Conservation (phyloP, 2,329 filamentous ascomycete genomes). For the Whalleya microplaca region DNA sequence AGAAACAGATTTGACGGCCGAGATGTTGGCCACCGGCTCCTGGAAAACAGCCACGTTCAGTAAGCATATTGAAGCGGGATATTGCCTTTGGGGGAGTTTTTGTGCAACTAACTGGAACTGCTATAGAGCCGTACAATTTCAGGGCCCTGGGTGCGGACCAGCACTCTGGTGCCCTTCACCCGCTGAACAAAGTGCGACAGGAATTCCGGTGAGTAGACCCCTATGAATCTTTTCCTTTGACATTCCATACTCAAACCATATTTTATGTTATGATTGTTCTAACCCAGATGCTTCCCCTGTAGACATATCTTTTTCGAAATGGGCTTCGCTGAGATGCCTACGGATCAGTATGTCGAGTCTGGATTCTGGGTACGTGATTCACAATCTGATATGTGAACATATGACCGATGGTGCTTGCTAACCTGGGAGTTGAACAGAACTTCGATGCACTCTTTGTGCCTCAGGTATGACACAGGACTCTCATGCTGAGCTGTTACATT, state of each 20-base stretch:
- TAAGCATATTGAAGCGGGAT: background rate
- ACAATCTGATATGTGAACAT: background rate
- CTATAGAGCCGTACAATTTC: conserved; percentile 60
- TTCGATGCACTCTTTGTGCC: conserved; percentile 97
- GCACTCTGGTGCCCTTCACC: conserved; percentile 64
- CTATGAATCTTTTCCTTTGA: background rate
- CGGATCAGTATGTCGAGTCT: conserved; percentile 73
- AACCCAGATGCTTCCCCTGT: background rate
- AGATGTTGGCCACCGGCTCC: conserved; percentile 84
- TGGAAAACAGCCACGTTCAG: conserved; percentile 93
- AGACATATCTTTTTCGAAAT: conserved; percentile 94
- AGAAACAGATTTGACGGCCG: conserved; percentile 91
- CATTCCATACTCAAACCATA: background rate
- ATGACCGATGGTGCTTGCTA: background rate
- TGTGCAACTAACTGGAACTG: background rate
- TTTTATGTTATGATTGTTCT: too few species aligned
- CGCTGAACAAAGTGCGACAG: conserved; percentile 90
- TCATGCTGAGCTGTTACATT: too few species aligned
- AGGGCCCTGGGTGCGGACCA: conserved; percentile 62
- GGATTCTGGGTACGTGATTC: conserved; percentile 74
- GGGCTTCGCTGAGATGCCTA: conserved; percentile 98
- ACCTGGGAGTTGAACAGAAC: conserved; percentile 51
- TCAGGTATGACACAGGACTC: conserved; percentile 38
- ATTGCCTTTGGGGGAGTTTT: background rate
- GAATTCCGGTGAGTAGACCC: conserved; percentile 70